Evolutionary conservation across 495 filamentous ascomycete genomes (phyloP), one percentile per base, ranked within the genome.

Genomic region (Aspergillus mulundensis): DNA sequence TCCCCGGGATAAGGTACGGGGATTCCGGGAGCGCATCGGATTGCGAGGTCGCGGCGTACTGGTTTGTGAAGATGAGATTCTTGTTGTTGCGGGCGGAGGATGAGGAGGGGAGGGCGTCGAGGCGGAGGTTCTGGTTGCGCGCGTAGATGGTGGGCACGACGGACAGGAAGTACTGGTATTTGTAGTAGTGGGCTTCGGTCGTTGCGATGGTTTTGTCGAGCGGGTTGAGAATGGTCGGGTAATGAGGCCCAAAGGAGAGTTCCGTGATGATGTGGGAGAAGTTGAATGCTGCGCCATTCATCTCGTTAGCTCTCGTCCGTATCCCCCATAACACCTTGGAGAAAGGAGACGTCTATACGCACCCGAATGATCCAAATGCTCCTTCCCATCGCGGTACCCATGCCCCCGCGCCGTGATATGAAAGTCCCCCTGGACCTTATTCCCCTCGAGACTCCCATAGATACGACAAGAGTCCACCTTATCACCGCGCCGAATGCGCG

Each of bases 101-200:
- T 18, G 60, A 65, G n/a, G 60, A 57, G 21, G 12, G 71, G 49
- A 72, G 74, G 25, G 63, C 64, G 54, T 79, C 68, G 5, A 72
- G 61, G 21, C 73, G 81, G 56, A 79, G 72, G 20, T 73, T 76
- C 15, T 40, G 48, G 39, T 84, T 84, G 28, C 71, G 70, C 52
- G 85, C 87, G 79, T 97, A 99, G 67, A 90, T 81, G n/a, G 94
- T 99, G 0, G 94, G 94, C 1, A 99, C 94, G 38, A 99, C 77
- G 54, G 90, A 96, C 70, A 96, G 84, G 79, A 94, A 97, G 82
- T 99, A 99, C 76, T 99, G 94, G 80, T 87, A 97, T 74, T 93
- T 94, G 81, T 89, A 87, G 79, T 97, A 97, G 78, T 97, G 81
- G 47, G 63, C 51, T 19, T 77, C 61, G n/a, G 88, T 92, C 1